These are phyloP conservation scores for Fusarium euwallaceae DNA, from an alignment of 2,329 filamentous ascomycete species.

Conservation along the genomic window DNA sequence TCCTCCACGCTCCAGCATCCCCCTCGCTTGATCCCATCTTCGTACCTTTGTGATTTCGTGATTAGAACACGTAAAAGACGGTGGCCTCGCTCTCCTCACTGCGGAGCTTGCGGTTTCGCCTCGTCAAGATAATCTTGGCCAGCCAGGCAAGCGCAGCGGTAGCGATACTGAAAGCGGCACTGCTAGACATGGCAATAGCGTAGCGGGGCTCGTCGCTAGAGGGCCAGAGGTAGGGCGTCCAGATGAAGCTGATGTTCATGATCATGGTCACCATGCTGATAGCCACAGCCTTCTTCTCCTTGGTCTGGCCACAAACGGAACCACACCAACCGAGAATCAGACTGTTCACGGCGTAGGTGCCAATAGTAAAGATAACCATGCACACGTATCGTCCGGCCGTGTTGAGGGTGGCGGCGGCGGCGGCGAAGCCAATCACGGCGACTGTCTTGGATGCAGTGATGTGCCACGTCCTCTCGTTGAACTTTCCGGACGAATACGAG, in stretches of 20 bases:
- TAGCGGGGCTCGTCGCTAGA: slow-evolving; percentile 43
- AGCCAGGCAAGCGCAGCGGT: slow-evolving; percentile 57
- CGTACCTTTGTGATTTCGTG: background rate
- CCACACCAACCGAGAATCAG: slow-evolving; percentile 61
- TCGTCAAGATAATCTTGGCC: slow-evolving; percentile 52
- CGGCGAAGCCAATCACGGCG: slow-evolving; percentile 50
- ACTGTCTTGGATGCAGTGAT: slow-evolving; percentile 58
- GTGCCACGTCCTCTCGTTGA: slow-evolving; percentile 63
- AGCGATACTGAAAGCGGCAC: slow-evolving; percentile 49
- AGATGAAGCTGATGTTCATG: slow-evolving; percentile 47
- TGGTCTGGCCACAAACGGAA: slow-evolving; percentile 59
- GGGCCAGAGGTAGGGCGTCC: slow-evolving; percentile 46
- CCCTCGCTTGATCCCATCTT: background rate
- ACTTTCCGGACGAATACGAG: slow-evolving; percentile 57
- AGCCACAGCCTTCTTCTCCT: slow-evolving; percentile 62
- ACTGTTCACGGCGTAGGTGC: slow-evolving; percentile 58
- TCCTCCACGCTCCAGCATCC: background rate
- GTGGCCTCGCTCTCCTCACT: slow-evolving; percentile 41
- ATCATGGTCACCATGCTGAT: slow-evolving; percentile 52
- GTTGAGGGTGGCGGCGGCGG: slow-evolving; percentile 44
- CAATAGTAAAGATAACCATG: slow-evolving; percentile 57
- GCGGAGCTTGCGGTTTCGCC: slow-evolving; percentile 53
- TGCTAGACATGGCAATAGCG: slow-evolving; percentile 38
- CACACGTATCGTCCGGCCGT: slow-evolving; percentile 43
- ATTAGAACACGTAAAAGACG: slow-evolving; percentile 50